A percentile compares a stretch with the other conserved stretches of the same genome.
phyloP scores from a whole-genome alignment of 176 grass and related monocot genomes.

The Aegilops sharonensis region DNA sequence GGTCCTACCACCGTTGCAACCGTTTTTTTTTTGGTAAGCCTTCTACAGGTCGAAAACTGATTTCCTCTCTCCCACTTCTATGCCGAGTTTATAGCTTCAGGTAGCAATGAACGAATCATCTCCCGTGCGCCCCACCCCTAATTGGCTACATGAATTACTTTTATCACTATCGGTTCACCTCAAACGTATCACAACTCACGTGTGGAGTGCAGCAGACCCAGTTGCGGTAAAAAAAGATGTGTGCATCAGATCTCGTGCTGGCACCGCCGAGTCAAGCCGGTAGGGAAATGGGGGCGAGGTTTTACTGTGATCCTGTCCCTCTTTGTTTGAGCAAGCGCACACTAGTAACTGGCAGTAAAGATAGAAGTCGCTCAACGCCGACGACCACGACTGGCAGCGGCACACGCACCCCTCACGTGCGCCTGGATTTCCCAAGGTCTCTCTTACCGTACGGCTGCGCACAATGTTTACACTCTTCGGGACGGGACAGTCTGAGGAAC shows the following conservation, averaged over 20 bases:
- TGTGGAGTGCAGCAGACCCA: not conserved
- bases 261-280: not conserved
- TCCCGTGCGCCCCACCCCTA: not conserved
- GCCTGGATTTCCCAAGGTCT: conserved; percentile 44
- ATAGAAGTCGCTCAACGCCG: not conserved
- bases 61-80: not conserved
- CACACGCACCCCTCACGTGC: conserved; percentile 54
- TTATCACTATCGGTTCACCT: not conserved
- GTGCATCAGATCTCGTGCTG: conserved; percentile 19
- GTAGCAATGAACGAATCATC: not conserved
- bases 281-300: conserved; percentile 1
- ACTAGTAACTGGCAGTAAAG: not conserved
- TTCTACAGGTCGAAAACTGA: not conserved
- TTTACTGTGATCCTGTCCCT: not conserved
- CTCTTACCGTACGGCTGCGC: conserved; percentile 15
- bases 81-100: not conserved
- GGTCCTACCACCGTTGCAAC: not conserved
- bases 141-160: not conserved
- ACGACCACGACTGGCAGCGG: not conserved
- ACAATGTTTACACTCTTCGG: conserved; percentile 21
- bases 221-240: not conserved
- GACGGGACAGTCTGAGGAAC: not conserved
- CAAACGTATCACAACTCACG: not conserved
- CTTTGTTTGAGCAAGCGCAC: conserved; percentile 35
- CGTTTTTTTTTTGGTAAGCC: not conserved